Conservation (phyloP, 495 filamentous ascomycete species). For the Aspergillus sclerotioniger region DNA sequence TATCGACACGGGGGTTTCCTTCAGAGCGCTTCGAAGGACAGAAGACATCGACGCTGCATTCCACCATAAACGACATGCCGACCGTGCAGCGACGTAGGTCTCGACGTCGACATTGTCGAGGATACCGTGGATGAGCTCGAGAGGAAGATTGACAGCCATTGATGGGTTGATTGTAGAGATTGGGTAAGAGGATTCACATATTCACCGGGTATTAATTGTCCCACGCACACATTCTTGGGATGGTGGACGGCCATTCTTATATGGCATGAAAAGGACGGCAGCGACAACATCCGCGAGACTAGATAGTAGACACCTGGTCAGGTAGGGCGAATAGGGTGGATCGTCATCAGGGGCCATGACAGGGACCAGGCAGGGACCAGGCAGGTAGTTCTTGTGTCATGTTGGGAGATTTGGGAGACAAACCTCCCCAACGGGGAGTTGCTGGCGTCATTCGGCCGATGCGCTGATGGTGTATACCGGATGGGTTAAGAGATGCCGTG, state of each 20-base stretch:
- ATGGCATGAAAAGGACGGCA: neutral
- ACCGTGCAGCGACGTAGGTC: slow-evolving; percentile 16
- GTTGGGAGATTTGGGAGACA: neutral
- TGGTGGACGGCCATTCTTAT: neutral
- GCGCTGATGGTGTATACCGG: neutral
- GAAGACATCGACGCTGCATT: slow-evolving; percentile 19
- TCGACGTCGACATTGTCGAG: slow-evolving; percentile 18
- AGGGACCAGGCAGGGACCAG: neutral
- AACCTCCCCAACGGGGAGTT: neutral
- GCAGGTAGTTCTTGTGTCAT: neutral
- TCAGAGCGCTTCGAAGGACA: slow-evolving; percentile 15
- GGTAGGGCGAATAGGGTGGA: too few species aligned
- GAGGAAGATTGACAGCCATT: slow-evolving; percentile 15
- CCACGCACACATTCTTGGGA: neutral
- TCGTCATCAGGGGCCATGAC: too few species aligned
- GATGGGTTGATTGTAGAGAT: neutral
- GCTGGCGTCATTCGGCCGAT: neutral
- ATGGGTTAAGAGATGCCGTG: neutral
- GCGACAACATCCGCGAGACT: neutral
- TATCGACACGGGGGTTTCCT: slow-evolving; percentile 14
- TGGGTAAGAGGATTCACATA: neutral
- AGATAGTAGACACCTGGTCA: neutral
- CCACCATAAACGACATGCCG: slow-evolving; percentile 17
- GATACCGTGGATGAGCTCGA: slow-evolving; percentile 23
- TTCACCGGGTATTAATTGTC: neutral